Conservation (phyloP, 257 asterid genomes). For the Solanum piurae region DNA sequence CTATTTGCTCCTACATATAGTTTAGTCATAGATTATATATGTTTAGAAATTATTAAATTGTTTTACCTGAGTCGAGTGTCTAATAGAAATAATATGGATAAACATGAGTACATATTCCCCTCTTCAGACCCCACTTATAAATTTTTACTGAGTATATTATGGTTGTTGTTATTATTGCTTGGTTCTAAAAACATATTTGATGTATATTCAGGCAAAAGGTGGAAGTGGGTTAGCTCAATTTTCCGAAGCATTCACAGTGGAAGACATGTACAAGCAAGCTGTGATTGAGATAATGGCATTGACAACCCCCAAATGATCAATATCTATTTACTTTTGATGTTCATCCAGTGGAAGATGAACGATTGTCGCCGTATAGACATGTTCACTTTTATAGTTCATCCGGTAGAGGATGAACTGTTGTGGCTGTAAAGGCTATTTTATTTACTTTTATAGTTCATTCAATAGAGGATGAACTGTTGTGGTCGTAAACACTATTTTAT, state of each 20-base stretch:
- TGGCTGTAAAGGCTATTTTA: neutral
- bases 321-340: neutral
- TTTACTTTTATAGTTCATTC: neutral
- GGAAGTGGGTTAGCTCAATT: conserved; percentile 9
- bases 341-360: neutral
- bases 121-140: neutral
- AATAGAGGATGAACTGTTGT: neutral
- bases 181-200: neutral
- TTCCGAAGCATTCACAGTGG: conserved; percentile 33
- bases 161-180: neutral
- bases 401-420: neutral
- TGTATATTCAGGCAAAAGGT: conserved; percentile 33
- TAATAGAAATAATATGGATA: neutral
- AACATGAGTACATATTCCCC: neutral
- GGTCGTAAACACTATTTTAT: neutral
- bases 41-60: neutral
- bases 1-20: neutral
- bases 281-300: conserved; percentile 50
- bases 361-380: neutral
- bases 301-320: conserved; percentile 15
- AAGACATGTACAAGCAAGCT: conserved; percentile 59
- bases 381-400: neutral
- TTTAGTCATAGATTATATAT: neutral
- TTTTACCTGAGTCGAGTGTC: neutral
- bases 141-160: neutral